Evolutionary conservation across 176 grass and related monocot genomes (phyloP).

Genomic region (Stipa capillata): DNA sequence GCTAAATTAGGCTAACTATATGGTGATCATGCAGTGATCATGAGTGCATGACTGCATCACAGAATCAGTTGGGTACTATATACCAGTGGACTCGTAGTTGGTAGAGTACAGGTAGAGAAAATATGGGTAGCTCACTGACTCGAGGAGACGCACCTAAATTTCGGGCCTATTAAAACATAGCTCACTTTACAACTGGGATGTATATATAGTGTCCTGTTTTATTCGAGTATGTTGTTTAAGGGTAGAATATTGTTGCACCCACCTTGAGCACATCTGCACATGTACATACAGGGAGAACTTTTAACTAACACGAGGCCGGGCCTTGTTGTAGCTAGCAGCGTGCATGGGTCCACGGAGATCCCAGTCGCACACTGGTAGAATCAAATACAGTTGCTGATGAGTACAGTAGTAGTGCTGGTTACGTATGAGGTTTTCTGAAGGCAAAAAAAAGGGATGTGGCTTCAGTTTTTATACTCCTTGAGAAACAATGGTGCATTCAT

Average conservation of each 20-base stretch:
- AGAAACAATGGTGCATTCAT: background rate
- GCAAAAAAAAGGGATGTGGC: background rate
- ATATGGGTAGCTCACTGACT: background rate
- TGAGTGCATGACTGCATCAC: background rate
- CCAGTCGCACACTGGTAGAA: background rate
- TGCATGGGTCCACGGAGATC: constrained; percentile 2
- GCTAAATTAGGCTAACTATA: background rate
- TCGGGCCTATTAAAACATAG: background rate
- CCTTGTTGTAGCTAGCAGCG: background rate
- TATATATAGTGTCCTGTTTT: background rate
- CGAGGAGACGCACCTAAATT: background rate
- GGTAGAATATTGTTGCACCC: background rate
- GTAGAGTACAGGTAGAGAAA: background rate
- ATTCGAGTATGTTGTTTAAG: background rate
- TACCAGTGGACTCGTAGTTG: background rate
- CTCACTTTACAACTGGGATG: constrained; percentile 9
- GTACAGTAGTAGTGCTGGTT: background rate
- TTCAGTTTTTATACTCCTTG: background rate
- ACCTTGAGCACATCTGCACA: constrained; percentile 30
- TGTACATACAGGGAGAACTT: background rate
- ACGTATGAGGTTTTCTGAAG: background rate
- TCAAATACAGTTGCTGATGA: background rate
- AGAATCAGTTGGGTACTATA: background rate
- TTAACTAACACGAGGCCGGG: constrained; percentile 15
- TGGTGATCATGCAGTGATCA: background rate